Conservation (phyloP, 2,329 filamentous ascomycete species). For the Emydomyces testavorans region DNA sequence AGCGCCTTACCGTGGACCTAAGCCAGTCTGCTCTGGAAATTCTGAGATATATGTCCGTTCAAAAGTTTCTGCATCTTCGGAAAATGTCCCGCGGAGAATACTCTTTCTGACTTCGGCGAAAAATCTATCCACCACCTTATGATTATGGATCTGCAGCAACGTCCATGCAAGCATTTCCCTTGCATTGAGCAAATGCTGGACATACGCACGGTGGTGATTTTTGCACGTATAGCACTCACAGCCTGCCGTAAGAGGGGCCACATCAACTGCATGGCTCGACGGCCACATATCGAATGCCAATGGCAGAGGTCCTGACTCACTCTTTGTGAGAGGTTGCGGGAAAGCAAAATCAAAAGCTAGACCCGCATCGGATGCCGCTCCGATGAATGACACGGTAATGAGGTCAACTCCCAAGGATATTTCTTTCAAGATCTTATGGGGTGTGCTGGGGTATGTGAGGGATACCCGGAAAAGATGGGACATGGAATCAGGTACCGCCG, state of each 20-base stretch:
- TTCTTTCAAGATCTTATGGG: conserved; percentile 66
- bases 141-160: conserved; percentile 84
- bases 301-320: conserved; percentile 27
- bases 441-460: conserved; percentile 56
- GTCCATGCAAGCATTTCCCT: conserved; percentile 98
- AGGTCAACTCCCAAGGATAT: conserved; percentile 68
- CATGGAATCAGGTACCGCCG: conserved; percentile 53
- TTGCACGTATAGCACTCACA: conserved; percentile 78
- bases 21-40: conserved; percentile 61
- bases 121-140: conserved; percentile 59
- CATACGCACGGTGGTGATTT: conserved; percentile 71
- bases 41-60: conserved; percentile 55
- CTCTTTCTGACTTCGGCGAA: conserved; percentile 58
- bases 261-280: conserved; percentile 46
- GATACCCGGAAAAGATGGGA: conserved; percentile 59
- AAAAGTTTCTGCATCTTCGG: conserved; percentile 49
- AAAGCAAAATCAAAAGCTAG: conserved; percentile 74
- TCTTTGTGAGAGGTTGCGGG: conserved; percentile 33
- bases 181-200: conserved; percentile 76
- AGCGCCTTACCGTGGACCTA: conserved; percentile 53
- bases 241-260: conserved; percentile 48
- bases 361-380: conserved; percentile 65
- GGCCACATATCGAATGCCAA: conserved; percentile 74
- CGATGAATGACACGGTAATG: conserved; percentile 65
- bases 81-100: conserved; percentile 47